Base-by-base conservation (phyloP, 306 rosid genomes). In the Dalbergia oliveri region DNA sequence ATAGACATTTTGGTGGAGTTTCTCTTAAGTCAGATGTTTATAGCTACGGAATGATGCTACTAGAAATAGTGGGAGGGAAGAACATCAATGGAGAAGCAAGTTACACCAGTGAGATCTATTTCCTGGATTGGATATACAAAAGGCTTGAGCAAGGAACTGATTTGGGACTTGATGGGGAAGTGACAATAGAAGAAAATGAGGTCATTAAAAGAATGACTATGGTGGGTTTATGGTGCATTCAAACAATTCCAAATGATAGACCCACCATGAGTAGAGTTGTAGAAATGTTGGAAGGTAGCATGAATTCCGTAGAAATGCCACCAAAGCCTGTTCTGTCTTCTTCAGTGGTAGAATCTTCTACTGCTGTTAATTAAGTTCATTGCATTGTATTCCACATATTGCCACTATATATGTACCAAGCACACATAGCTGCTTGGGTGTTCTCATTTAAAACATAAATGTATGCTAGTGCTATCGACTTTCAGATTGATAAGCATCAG, bases 171-270 rank as follows among this genome's bases (percentile, higher is more conserved):
- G 9, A 71, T 7, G 50, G 10, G 0, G 50, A 5, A 8, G 33
- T 62, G 56, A 54, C 33, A 0, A 37, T 16, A 2, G 71, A 78
- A 41, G 85, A 83, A 72, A 70, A 70, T 34, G 84, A 78, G 39
- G 15, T 87, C 0, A 84, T 69, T 4, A 89, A 79, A 60, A 81
- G 66, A 73, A 79, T 87, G 89, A 45, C 63, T 1, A 5, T 87
- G n/a, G 89, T 84, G 41, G 86, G 91, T 1, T 50, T 88, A 34
- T 88, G 89, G 89, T 86, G 91, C 82, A 60, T 85, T 31, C 91
- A 85, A 51, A 64, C 75, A 0, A 50, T 66, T 5, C 84, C 87
- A 12, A 6, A 26, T 1, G 84, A 83, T 39, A 82, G 91, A 26
- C 89, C 91, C 16, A 65, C 88, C 5, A 89, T 89, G 81, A 86